Base-by-base conservation (phyloP, 1,284 basidiomycete species). In the Sporisorium sorghi region DNA sequence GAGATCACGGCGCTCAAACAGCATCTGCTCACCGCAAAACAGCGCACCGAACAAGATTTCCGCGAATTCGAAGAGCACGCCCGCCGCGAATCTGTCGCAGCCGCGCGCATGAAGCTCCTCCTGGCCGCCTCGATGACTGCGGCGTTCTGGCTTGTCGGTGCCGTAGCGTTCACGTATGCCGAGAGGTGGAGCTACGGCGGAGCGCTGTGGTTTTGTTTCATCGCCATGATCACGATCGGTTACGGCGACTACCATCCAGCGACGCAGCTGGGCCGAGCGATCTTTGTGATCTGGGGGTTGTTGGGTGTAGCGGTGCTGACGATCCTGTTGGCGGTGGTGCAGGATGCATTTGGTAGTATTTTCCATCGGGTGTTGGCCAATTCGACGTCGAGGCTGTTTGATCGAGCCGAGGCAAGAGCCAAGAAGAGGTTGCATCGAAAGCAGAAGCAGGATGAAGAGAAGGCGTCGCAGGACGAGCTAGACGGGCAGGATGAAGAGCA, bases 241-340 rank as follows among this genome's bases (percentile, higher is more conserved):
- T 80, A 79, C 53, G 66, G 65, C 8, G 73, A 77, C 44, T 73
- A 66, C 39, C 59, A 66, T 39, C 68, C 67, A 1, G 28, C 46
- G 5, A 70, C 75, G 42, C 71, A 77, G 58, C 88, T 90, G 6
- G 92, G 92, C 3, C 88, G 91, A 24, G 89, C 90, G 6, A 87
- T 93, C 49, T 93, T 94, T 83, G 88, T 93, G 55, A 88, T 90
- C 9, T 93, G 92, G 92, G 90, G 91, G 0, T 84, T 94, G 46
- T 43, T 76, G 52, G 69, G 66, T 50, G 74, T 78, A 43, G 80
- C 44, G 40, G 75, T 72, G 52, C 67, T 65, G 30, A 79, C 50
- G 47, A 76, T 84, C 19, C 58, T 80, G 26, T 61, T 81, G 19
- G 74, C 83, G 88, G 90, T 92, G 28, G 78, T 92, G n/a, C 67